Conservation (phyloP, 495 filamentous ascomycete genomes). For the Wilcoxina mikolae region DNA sequence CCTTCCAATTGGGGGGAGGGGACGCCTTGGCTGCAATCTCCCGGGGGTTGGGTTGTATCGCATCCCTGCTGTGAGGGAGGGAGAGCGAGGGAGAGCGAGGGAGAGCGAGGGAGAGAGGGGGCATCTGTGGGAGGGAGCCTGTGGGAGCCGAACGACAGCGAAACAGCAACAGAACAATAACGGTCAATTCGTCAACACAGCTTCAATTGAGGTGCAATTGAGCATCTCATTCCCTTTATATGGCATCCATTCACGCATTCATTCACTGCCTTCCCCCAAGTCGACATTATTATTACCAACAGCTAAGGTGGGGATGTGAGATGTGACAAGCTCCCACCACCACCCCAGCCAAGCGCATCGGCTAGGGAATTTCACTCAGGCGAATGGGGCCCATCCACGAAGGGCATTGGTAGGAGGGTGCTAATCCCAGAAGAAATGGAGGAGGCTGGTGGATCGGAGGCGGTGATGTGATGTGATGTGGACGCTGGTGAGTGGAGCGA, state of each 20-base stretch:
- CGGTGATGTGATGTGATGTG: slow-evolving; percentile 4
- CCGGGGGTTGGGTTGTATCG: neutral
- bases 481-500: neutral
- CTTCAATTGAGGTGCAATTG: neutral
- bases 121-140: neutral
- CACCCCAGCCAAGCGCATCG: slow-evolving; percentile 1
- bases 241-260: neutral
- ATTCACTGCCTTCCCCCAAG: neutral
- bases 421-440: slow-evolving; percentile 2
- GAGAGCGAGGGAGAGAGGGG: neutral
- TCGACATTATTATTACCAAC: neutral
- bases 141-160: neutral
- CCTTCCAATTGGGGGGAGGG: neutral
- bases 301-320: neutral
- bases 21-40: slow-evolving; percentile 1
- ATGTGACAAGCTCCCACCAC: slow-evolving; percentile 2
- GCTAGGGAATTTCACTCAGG: neutral
- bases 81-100: neutral
- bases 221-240: neutral
- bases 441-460: slow-evolving; percentile 2
- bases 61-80: neutral
- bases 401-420: neutral
- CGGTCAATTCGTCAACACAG: neutral
- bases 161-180: neutral
- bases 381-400: slow-evolving; percentile 1